These are phyloP conservation scores for Salicornia ramosissima DNA, from an alignment of 148 eudicot genomes.

Conservation along the genomic window DNA sequence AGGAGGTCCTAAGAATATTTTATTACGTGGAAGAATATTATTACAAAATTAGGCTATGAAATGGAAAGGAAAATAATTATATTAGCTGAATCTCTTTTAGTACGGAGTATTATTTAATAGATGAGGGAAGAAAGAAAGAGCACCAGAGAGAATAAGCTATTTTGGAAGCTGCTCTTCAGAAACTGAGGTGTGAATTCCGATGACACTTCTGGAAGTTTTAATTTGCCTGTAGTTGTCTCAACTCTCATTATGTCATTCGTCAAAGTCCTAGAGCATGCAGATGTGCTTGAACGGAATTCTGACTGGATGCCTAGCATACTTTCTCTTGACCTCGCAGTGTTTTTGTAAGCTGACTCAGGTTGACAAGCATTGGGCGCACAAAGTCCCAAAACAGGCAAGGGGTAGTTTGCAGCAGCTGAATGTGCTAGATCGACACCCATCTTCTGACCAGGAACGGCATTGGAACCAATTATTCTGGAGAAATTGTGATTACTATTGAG, in stretches of 20 bases:
- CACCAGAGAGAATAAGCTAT: conserved; percentile 47
- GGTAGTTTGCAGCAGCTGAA: conserved; percentile 28
- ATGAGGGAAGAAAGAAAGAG: conserved; percentile 27
- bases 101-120: too few species aligned
- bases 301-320: conserved; percentile 35
- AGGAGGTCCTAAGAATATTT: too few species aligned
- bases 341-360: conserved; percentile 49
- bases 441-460: conserved; percentile 28
- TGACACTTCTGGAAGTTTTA: conserved; percentile 38
- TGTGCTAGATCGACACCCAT: conserved; percentile 26
- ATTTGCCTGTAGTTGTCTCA: conserved; percentile 31
- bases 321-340: conserved; percentile 46
- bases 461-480: conserved; percentile 25
- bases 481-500: conserved; percentile 29
- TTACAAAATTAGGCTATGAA: too few species aligned
- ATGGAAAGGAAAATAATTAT: too few species aligned
- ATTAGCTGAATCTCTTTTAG: too few species aligned
- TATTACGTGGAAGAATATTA: too few species aligned
- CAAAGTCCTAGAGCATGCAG: conserved; percentile 35
- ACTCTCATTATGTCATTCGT: conserved; percentile 29
- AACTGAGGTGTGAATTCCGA: conserved; percentile 37
- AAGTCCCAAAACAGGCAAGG: conserved; percentile 73
- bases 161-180: conserved; percentile 30
- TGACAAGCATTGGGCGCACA: conserved; percentile 88
- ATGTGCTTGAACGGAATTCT: conserved; percentile 44